These are phyloP conservation scores for Ambrosia hybrid DNA, from an alignment of 140 eudicot genomes.

Conservation along the genomic window DNA sequence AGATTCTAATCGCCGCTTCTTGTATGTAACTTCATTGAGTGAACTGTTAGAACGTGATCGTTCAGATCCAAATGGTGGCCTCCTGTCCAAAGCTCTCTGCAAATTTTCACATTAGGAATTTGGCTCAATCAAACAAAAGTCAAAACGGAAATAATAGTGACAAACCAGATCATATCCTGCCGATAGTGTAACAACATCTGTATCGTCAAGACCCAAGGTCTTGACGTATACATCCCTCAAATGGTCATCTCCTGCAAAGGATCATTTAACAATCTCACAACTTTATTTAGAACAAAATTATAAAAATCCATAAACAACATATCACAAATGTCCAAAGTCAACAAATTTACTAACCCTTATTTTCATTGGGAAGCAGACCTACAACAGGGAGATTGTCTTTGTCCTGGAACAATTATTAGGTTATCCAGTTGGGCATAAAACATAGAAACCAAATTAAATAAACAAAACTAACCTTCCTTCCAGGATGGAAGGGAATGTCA, in stretches of 20 bases:
- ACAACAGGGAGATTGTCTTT: constrained; percentile 68
- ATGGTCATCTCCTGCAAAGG: constrained; percentile 59
- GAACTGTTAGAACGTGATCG: constrained; percentile 44
- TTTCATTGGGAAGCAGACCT: constrained; percentile 84
- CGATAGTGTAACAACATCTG: constrained; percentile 79
- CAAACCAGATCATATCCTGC: constrained; percentile 82
- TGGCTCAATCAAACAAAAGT: neutral
- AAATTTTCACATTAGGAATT: neutral
- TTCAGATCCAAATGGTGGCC: constrained; percentile 69
- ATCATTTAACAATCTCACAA: neutral
- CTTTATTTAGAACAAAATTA: neutral
- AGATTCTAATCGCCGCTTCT: too few species aligned
- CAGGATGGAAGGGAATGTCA: constrained; percentile 71
- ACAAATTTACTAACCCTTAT: constrained; percentile 43
- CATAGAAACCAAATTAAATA: neutral
- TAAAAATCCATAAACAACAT: neutral
- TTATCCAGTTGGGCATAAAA: constrained; percentile 1
- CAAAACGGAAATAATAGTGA: neutral
- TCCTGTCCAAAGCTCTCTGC: constrained; percentile 85
- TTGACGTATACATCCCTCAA: constrained; percentile 61
- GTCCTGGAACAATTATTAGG: constrained; percentile 51
- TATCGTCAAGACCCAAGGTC: constrained; percentile 78
- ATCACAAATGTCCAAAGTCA: neutral
- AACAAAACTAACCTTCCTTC: constrained; percentile 53
- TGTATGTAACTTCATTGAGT: too few species aligned